Conservation (phyloP, 768 basidiomycete species). For the Lactarius akahatsu region DNA sequence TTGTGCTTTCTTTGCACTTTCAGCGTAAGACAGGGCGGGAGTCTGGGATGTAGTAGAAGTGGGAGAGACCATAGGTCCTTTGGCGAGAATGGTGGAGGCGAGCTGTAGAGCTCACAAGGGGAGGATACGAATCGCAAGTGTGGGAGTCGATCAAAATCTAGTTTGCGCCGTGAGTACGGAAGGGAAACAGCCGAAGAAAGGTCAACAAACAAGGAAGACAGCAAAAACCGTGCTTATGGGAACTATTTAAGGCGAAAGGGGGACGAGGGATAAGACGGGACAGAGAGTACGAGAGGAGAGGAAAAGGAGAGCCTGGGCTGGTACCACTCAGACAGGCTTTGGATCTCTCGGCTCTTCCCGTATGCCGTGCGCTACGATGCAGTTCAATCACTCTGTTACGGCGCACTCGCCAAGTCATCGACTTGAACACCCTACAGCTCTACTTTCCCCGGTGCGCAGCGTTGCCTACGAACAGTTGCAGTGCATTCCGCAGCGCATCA, state of each 20-base stretch:
- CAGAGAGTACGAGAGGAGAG: background rate
- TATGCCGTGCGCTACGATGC: background rate
- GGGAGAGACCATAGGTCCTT: conserved; percentile 35
- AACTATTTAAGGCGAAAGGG: background rate
- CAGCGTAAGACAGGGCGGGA: conserved; percentile 53
- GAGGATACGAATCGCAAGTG: conserved; percentile 24
- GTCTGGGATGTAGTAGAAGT: conserved; percentile 35
- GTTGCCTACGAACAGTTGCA: background rate
- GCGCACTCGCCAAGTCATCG: too few species aligned
- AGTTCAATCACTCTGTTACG: too few species aligned
- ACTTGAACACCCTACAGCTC: background rate
- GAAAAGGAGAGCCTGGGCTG: background rate
- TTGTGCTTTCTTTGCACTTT: conserved; percentile 41
- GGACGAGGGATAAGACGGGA: background rate
- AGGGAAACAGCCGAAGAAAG: background rate
- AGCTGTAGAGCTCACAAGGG: conserved; percentile 29
- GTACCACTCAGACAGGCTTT: background rate
- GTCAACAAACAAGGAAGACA: background rate
- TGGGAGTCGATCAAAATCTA: conserved; percentile 23
- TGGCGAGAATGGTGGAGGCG: conserved; percentile 32
- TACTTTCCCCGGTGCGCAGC: background rate
- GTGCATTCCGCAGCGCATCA: background rate
- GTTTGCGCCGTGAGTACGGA: conserved; percentile 11
- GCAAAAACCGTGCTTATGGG: background rate
- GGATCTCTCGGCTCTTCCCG: conserved; percentile 9